These are phyloP conservation scores for Chaetomiaceae sp. DNA, from an alignment of 2,329 filamentous ascomycete species.

Conservation along the genomic window DNA sequence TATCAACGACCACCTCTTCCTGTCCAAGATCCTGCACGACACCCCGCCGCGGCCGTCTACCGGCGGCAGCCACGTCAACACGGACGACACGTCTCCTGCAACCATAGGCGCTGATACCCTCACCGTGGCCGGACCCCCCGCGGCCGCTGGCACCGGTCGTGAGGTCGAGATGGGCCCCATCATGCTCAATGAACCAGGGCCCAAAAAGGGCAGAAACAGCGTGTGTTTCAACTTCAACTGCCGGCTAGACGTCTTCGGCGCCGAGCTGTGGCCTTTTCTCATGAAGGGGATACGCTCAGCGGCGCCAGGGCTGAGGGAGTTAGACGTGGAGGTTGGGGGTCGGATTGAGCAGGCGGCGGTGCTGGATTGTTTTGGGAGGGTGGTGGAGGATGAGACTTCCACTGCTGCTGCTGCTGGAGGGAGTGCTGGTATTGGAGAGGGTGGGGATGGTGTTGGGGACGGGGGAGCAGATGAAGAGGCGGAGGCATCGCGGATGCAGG, in stretches of 20 bases:
- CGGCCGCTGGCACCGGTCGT: too few relatives aligned
- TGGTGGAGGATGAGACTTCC: neutral
- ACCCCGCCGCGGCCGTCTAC: neutral
- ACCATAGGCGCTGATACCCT: neutral
- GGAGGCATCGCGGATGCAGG: neutral
- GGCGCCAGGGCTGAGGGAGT: neutral
- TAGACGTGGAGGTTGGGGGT: neutral
- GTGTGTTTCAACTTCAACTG: neutral
- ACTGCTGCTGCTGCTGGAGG: too few relatives aligned
- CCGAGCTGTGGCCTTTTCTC: neutral
- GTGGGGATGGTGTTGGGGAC: too few relatives aligned
- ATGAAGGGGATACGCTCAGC: neutral
- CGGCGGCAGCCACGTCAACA: neutral
- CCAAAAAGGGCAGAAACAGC: neutral
- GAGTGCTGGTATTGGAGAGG: neutral
- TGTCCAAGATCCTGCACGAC: constrained; percentile 1
- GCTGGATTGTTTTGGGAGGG: neutral
- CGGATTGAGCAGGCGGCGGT: neutral
- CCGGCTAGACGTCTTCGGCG: neutral
- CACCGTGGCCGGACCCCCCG: neutral
- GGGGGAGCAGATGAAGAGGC: too few relatives aligned
- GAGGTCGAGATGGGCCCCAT: too few relatives aligned
- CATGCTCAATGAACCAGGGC: too few relatives aligned
- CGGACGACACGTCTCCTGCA: neutral
- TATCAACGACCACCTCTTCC: constrained; percentile 26